Evolutionary conservation across 2,329 filamentous ascomycete species (phyloP).

Genomic region (Pseudocercospora macadamiae): DNA sequence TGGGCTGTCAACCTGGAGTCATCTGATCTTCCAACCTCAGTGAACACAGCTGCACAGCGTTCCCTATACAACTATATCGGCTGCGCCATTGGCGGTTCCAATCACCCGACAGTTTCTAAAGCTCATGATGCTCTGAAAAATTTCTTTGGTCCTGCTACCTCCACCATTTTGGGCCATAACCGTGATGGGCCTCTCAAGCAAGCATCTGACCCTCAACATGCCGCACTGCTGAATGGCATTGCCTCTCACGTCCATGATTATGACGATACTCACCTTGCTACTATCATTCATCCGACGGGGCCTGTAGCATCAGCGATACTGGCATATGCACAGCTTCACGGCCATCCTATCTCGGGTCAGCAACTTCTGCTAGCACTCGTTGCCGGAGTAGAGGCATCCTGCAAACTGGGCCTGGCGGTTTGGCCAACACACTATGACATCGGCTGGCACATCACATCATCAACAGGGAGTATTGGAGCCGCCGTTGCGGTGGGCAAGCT

Average conservation of each 20-base stretch:
- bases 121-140: slow-evolving; percentile 41
- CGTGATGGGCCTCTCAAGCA: slow-evolving; percentile 32
- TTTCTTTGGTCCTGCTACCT: slow-evolving; percentile 44
- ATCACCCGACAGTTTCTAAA: slow-evolving; percentile 49
- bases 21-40: slow-evolving; percentile 44
- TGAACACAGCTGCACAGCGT: slow-evolving; percentile 49
- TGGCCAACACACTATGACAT: slow-evolving; percentile 59
- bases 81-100: slow-evolving; percentile 56
- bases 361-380: slow-evolving; percentile 57
- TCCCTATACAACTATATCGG: slow-evolving; percentile 60
- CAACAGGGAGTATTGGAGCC: slow-evolving; percentile 56
- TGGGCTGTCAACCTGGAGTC: slow-evolving; percentile 52
- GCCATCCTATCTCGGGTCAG: slow-evolving; percentile 45
- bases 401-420: slow-evolving; percentile 56
- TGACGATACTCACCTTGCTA: slow-evolving; percentile 60
- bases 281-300: slow-evolving; percentile 59
- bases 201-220: slow-evolving; percentile 51
- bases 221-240: slow-evolving; percentile 58
- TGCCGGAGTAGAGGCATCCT: slow-evolving; percentile 57
- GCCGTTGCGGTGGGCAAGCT: slow-evolving; percentile 57
- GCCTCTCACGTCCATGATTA: slow-evolving; percentile 61
- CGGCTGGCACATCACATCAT: slow-evolving; percentile 61
- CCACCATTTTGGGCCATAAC: slow-evolving; percentile 40
- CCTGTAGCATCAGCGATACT: slow-evolving; percentile 56
- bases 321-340: slow-evolving; percentile 48